Base-by-base conservation (phyloP, 192 early-diverging fungal species). In the Rhizophagus prolifer region DNA sequence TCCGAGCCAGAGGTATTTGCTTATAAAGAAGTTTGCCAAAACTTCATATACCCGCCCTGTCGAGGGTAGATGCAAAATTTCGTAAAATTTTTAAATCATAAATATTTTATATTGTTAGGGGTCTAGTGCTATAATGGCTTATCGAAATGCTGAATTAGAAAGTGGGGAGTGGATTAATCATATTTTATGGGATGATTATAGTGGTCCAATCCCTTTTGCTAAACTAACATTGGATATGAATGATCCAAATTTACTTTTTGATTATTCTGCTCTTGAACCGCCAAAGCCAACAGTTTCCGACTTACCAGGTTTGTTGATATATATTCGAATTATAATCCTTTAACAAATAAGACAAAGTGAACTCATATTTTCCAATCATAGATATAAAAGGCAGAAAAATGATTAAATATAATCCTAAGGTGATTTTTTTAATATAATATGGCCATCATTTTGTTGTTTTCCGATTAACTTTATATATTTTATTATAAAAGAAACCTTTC, bases 111-210 rank as follows among this genome's bases (percentile, higher is more conserved):
- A 19, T 34, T 31, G 21, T 36, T 36, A 67, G 13, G 21, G 23
- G 34, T 41, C 65, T n/a, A 36, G 7, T 34, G 34, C 34, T 30
- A 30, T 34, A 34, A 36, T 46, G 14, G 31, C 36, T 74, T 59
- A 44, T 62, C 5, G 58, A 19, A 72, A 72, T 72, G 2, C 16
- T 31, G 59, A 89, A 26, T 67, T 95, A 10, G 90, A 92, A 44
- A 82, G 83, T 26, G 93, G 87, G 21, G 85, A 81, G 38, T 98
- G 94, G 92, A 83, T 91, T 46, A 83, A 90, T 61, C 85, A 87
- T 19, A 92, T 98, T 74, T 85, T 92, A 50, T 97, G 95, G 95
- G 95, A 95, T 70, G 79, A 87, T 4, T 86, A 89, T 12, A 84
- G 82, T 36, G 84, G 86, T 12, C 85, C 85, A 50, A 80, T 80